phyloP scores from a whole-genome alignment of 2,329 filamentous ascomycete genomes.

The Xylariaceae sp. region DNA sequence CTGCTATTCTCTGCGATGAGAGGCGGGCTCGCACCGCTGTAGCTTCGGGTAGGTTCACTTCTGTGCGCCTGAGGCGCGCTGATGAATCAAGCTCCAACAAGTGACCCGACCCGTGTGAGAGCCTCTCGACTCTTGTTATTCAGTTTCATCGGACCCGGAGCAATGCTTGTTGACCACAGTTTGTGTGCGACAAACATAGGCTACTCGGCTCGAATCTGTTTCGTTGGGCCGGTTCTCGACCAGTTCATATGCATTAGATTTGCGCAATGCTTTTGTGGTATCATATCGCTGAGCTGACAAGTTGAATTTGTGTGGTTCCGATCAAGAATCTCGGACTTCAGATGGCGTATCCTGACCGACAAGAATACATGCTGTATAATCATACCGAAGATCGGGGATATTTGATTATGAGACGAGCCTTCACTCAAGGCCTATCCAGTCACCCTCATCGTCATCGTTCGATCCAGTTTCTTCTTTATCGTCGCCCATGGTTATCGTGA shows the following conservation, averaged over 20 bases:
- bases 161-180: not conserved
- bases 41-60: no score
- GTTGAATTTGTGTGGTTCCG: not conserved
- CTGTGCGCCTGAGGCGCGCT: no score
- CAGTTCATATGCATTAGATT: no score
- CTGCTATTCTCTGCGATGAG: not conserved
- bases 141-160: no score
- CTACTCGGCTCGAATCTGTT: not conserved
- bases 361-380: not conserved
- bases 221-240: no score
- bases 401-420: not conserved
- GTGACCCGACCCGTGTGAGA: not conserved
- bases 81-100: no score
- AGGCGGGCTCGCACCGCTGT: not conserved
- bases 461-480: slow-evolving; percentile 17
- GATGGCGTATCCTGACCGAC: not conserved
- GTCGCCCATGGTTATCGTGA: slow-evolving; percentile 23
- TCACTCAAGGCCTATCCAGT: slow-evolving; percentile 33
- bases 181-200: not conserved
- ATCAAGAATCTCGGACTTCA: not conserved
- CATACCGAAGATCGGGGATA: not conserved
- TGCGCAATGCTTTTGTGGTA: no score
- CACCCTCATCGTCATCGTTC: slow-evolving; percentile 27
- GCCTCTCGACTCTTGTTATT: not conserved
- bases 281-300: not conserved